Evolutionary conservation across 495 filamentous ascomycete species (phyloP).

Genomic region (Niebla homalea): DNA sequence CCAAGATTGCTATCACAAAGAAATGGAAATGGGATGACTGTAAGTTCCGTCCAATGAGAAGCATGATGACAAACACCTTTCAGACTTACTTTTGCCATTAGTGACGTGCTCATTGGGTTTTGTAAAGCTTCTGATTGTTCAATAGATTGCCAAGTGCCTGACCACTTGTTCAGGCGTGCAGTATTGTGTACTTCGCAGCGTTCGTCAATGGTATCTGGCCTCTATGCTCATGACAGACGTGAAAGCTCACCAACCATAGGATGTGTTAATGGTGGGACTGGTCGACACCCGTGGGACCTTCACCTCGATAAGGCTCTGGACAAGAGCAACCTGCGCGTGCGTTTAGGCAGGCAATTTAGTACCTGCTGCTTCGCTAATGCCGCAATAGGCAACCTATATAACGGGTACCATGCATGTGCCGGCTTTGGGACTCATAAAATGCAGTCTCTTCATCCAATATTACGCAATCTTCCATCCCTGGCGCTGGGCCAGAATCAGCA

Average conservation of each 20-base stretch:
- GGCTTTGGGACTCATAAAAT: slow-evolving; percentile 13
- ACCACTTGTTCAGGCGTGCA: background rate
- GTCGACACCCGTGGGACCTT: slow-evolving; percentile 11
- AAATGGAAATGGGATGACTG: slow-evolving; percentile 14
- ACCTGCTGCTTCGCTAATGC: background rate
- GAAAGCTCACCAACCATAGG: slow-evolving; percentile 2
- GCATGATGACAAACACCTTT: background rate
- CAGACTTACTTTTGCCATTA: background rate
- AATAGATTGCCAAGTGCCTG: background rate
- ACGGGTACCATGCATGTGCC: slow-evolving; percentile 5
- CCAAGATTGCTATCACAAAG: slow-evolving; percentile 7
- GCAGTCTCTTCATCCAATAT: slow-evolving; percentile 8
- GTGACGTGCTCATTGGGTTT: slow-evolving; percentile 12
- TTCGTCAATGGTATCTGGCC: slow-evolving; percentile 1
- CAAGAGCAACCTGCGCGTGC: slow-evolving; percentile 3
- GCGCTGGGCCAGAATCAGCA: slow-evolving; percentile 8
- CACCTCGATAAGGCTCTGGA: slow-evolving; percentile 4
- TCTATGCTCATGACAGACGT: background rate
- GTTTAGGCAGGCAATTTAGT: background rate
- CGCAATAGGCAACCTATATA: slow-evolving; percentile 7
- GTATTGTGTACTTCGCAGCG: slow-evolving; percentile 5
- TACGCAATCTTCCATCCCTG: slow-evolving; percentile 9
- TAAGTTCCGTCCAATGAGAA: slow-evolving; percentile 2
- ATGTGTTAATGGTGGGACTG: slow-evolving; percentile 7
- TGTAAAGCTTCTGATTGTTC: background rate